phyloP scores from a whole-genome alignment of 1,139 yeast genomes.

The Debaryomycetaceae sp. region DNA sequence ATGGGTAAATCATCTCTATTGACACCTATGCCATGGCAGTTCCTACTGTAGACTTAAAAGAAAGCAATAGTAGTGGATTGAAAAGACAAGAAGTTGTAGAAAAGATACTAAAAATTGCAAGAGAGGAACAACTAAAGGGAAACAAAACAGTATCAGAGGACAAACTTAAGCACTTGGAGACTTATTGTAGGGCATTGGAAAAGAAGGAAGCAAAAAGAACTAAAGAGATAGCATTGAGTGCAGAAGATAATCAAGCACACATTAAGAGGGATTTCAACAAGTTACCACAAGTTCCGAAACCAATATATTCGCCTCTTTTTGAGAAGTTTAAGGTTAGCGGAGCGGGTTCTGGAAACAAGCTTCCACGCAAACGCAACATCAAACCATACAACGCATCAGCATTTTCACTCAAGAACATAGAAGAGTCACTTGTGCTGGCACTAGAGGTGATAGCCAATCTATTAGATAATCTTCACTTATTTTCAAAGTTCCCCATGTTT shows the following conservation, averaged over 20 bases:
- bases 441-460: slow-evolving; percentile 40
- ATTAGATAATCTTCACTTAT: slow-evolving; percentile 43
- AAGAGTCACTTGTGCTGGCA: slow-evolving; percentile 26
- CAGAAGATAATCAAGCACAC: neutral
- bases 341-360: slow-evolving; percentile 4
- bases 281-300: slow-evolving; percentile 9
- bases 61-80: neutral
- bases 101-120: slow-evolving; percentile 27
- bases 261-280: neutral
- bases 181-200: slow-evolving; percentile 16
- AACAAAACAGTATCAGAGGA: slow-evolving; percentile 32
- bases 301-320: slow-evolving; percentile 24
- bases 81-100: slow-evolving; percentile 24
- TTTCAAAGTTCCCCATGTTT: slow-evolving; percentile 44
- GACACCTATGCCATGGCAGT: neutral
- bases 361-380: slow-evolving; percentile 5
- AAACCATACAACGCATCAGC: slow-evolving; percentile 3
- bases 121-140: slow-evolving; percentile 32
- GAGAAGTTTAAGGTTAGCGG: slow-evolving; percentile 17
- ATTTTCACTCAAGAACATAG: slow-evolving; percentile 28
- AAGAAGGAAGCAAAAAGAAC: slow-evolving; percentile 3
- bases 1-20: neutral
- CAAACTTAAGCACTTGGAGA: slow-evolving; percentile 25
- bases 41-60: slow-evolving; percentile 1
- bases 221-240: neutral